Conservation (phyloP, 306 rosid genomes). For the Vigna trinervia region DNA sequence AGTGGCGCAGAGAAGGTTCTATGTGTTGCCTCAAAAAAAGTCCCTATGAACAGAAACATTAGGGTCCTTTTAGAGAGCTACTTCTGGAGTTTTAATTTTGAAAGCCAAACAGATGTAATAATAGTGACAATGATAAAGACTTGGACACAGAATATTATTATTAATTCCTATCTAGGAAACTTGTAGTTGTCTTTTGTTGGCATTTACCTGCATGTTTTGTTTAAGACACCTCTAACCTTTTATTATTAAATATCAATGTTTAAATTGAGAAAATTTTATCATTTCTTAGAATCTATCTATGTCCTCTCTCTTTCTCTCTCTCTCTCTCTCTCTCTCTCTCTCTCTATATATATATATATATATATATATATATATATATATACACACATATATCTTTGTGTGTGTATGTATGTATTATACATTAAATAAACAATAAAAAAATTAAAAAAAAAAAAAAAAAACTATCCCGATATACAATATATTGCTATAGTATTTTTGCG, state of each 20-base stretch:
- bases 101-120: too few relatives aligned
- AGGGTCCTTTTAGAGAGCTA: background rate
- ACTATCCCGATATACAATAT: too few relatives aligned
- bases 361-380: too few relatives aligned
- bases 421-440: too few relatives aligned
- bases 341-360: too few relatives aligned
- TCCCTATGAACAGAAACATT: background rate
- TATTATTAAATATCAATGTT: background rate
- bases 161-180: background rate
- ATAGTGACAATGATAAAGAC: background rate
- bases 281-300: background rate
- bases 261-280: background rate
- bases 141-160: background rate
- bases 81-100: background rate
- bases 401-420: too few relatives aligned
- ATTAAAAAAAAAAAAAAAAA: too few relatives aligned
- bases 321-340: too few relatives aligned
- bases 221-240: background rate
- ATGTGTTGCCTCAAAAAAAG: background rate
- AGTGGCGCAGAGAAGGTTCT: background rate
- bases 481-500: too few relatives aligned
- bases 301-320: too few relatives aligned
- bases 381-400: too few relatives aligned
- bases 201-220: background rate
- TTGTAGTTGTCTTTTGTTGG: background rate